phyloP scores from a whole-genome alignment of 352 stramenopile genomes.

The Globisporangium sylvaticum region DNA sequence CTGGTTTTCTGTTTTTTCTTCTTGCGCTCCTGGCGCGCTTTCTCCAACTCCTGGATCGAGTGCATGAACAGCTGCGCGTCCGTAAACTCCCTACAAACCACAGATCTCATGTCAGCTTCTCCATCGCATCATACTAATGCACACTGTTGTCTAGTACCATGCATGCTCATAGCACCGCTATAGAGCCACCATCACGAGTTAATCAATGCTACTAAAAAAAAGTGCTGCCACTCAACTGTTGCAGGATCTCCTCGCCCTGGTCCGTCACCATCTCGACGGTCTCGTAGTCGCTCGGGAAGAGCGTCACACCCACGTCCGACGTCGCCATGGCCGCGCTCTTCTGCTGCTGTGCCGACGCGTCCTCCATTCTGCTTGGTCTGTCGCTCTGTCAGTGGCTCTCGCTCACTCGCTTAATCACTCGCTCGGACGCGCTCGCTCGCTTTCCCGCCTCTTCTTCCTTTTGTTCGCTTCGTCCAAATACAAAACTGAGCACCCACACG shows the following conservation, averaged over 20 bases:
- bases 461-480: neutral
- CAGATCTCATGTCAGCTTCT: neutral
- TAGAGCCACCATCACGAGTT: neutral
- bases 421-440: neutral
- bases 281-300: constrained; percentile 77
- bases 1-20: constrained; percentile 50
- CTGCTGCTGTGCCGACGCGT: constrained; percentile 45
- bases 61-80: constrained; percentile 81
- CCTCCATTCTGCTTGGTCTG: constrained; percentile 5
- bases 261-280: constrained; percentile 78
- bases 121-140: neutral
- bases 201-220: constrained; percentile 2
- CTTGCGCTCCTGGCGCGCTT: constrained; percentile 46
- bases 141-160: neutral
- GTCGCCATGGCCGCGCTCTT: constrained; percentile 37
- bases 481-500: neutral
- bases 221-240: constrained; percentile 43
- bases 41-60: constrained; percentile 79
- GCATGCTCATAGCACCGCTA: neutral
- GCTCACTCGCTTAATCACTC: neutral
- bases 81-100: constrained; percentile 61
- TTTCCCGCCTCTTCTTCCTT: neutral
- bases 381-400: neutral
- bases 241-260: constrained; percentile 71
- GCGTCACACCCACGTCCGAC: constrained; percentile 61